Evolutionary conservation across 148 eudicot species (phyloP), one percentile per base, ranked within the genome.

Genomic region (Rhododendron ovatum): DNA sequence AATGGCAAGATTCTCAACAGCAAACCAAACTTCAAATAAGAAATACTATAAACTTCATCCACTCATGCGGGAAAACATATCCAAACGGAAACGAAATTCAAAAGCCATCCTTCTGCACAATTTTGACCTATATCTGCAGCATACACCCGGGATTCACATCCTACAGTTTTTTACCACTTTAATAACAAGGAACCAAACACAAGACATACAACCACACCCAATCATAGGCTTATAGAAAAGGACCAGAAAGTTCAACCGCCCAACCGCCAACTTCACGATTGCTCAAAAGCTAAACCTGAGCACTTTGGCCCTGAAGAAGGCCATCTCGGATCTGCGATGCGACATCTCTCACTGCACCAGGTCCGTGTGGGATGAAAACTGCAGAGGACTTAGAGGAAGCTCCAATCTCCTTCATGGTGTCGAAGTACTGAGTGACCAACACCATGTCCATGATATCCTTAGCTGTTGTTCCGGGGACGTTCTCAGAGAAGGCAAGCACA

Each of bases 371-470:
- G 51, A 92, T 79, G 84, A 92, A 92, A 80, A 92, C 94, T 13
- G 94, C 88, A 51, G 90, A 87, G 1, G 94, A 79, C 88, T 91
- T 91, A 24, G 91, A 86, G 73, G 91, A 88, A 22, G 92, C 92
- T 43, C 92, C 92, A 15, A 91, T 91, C 51, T 91, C 92, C 87
- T 89, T 91, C 89, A 91, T 84, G 37, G 92, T 91, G 76, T 91
- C 92, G 33, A 91, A 91, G 82, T 91, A 91, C 65, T 91, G 92
- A 43, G 92, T 92, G 35, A 92, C 88, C 78, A 92, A 65, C 35
- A 92, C 92, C 94, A 92, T 88, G 89, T 92, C 94, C 92, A 92
- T 90, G 17, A 90, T 86, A 86, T 92, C 94, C 87, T 90, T 90
- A 13, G 94, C 90, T 6, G 92, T 51, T 53, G 93, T 92, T 78